These are phyloP conservation scores for Teunomyces stri DNA, from an alignment of 805 yeast genomes.

Conservation along the genomic window DNA sequence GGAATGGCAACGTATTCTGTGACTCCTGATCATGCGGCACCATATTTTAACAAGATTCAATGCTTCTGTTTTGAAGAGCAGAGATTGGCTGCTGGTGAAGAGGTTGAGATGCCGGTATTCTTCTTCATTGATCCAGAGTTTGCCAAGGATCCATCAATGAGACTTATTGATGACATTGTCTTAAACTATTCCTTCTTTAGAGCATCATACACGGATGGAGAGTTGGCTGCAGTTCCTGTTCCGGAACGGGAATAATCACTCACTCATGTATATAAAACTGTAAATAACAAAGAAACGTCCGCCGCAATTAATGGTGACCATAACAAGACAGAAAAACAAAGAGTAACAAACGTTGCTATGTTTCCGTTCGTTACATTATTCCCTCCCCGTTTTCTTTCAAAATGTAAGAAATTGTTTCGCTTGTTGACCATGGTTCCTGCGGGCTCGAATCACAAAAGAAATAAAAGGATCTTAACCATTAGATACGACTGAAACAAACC, in stretches of 20 bases:
- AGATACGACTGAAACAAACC: neutral
- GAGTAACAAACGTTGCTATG: too few relatives aligned
- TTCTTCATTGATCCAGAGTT: conserved; percentile 96
- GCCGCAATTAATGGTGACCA: too few relatives aligned
- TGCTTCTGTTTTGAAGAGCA: conserved; percentile 99
- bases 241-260: conserved; percentile 6
- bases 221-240: conserved; percentile 37
- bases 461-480: neutral
- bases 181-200: conserved; percentile 91
- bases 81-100: conserved; percentile 89
- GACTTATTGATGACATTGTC: conserved; percentile 84
- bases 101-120: conserved; percentile 98
- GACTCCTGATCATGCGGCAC: conserved; percentile 94
- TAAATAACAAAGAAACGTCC: conserved; percentile 2
- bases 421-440: neutral
- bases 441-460: neutral
- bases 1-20: conserved; percentile 99
- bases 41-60: conserved; percentile 93
- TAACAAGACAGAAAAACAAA: too few relatives aligned
- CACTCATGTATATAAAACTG: conserved; percentile 9
- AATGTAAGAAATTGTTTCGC: neutral
- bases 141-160: conserved; percentile 88
- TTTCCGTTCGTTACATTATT: neutral
- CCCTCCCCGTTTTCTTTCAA: neutral
- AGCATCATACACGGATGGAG: conserved; percentile 46